Percentiles rank a stretch among this genome's conserved stretches.
Conservation (phyloP, 345 rosid species). For the Adansonia digitata region DNA sequence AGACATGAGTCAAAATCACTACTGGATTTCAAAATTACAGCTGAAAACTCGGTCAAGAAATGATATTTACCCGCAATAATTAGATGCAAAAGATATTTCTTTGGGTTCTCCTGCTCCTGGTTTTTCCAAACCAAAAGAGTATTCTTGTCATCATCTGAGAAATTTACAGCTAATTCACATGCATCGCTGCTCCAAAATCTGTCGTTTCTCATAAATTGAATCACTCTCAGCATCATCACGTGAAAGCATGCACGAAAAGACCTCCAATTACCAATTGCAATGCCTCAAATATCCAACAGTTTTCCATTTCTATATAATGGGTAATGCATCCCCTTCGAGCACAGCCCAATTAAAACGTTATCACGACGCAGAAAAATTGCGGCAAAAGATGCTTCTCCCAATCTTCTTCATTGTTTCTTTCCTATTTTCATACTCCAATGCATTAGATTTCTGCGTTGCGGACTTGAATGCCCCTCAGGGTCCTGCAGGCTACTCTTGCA, state of each 20-base stretch:
- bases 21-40: neutral
- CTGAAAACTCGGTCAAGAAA: neutral
- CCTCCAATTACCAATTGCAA: neutral
- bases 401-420: constrained; percentile 39
- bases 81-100: neutral
- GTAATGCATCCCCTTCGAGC: neutral
- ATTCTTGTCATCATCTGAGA: constrained; percentile 17
- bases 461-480: constrained; percentile 44
- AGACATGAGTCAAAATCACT: neutral
- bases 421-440: constrained; percentile 43
- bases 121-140: constrained; percentile 27
- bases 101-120: neutral
- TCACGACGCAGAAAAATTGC: neutral
- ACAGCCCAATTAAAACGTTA: neutral
- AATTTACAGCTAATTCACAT: constrained; percentile 16
- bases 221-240: constrained; percentile 6
- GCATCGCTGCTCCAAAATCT: constrained; percentile 10
- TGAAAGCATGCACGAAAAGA: constrained; percentile 17
- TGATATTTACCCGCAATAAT: neutral
- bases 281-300: neutral
- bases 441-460: constrained; percentile 76
- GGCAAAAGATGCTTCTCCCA: constrained; percentile 33
- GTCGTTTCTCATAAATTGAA: constrained; percentile 11
- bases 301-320: constrained; percentile 21
- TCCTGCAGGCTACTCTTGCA: constrained; percentile 77